phyloP scores from a whole-genome alignment of 2,329 filamentous ascomycete genomes.

The Aspergillus aculeatinus region DNA sequence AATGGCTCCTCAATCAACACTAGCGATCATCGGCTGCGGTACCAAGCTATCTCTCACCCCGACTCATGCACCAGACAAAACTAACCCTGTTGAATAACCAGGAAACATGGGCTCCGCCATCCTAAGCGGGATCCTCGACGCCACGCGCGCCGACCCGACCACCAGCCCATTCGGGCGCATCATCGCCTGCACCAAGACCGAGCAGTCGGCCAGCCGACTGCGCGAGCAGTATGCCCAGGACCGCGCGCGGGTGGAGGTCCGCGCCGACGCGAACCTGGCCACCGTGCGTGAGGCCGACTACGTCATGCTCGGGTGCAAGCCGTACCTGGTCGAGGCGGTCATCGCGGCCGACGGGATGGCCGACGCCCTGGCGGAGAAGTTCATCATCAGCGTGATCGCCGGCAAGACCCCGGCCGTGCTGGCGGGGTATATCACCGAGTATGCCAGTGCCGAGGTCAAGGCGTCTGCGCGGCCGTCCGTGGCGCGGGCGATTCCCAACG shows the following conservation, averaged over 20 bases:
- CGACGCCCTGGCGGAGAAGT: slow-evolving; percentile 44
- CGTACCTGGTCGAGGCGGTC: slow-evolving; percentile 43
- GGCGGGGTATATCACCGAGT: slow-evolving; percentile 29
- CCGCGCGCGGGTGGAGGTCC: slow-evolving; percentile 29
- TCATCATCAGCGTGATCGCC: slow-evolving; percentile 52
- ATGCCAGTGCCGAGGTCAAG: background rate
- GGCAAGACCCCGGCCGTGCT: slow-evolving; percentile 44
- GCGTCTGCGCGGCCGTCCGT: slow-evolving; percentile 16
- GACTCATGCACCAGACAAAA: background rate
- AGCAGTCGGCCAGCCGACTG: slow-evolving; percentile 36
- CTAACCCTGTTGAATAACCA: slow-evolving; percentile 10
- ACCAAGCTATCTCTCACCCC: background rate
- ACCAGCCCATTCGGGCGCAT: slow-evolving; percentile 4
- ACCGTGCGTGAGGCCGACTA: slow-evolving; percentile 40
- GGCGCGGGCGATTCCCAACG: slow-evolving; percentile 48
- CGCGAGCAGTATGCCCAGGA: slow-evolving; percentile 28
- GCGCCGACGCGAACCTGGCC: slow-evolving; percentile 34
- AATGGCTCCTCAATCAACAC: background rate
- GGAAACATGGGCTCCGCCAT: slow-evolving; percentile 42
- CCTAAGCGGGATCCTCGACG: slow-evolving; percentile 33
- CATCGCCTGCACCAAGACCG: slow-evolving; percentile 43
- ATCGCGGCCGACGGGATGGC: slow-evolving; percentile 37
- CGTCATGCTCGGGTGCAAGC: slow-evolving; percentile 49
- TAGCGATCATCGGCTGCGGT: slow-evolving; percentile 23
- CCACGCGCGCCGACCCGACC: slow-evolving; percentile 14